Evolutionary conservation across 345 rosid genomes (phyloP).

Genomic region (Brassica juncea): DNA sequence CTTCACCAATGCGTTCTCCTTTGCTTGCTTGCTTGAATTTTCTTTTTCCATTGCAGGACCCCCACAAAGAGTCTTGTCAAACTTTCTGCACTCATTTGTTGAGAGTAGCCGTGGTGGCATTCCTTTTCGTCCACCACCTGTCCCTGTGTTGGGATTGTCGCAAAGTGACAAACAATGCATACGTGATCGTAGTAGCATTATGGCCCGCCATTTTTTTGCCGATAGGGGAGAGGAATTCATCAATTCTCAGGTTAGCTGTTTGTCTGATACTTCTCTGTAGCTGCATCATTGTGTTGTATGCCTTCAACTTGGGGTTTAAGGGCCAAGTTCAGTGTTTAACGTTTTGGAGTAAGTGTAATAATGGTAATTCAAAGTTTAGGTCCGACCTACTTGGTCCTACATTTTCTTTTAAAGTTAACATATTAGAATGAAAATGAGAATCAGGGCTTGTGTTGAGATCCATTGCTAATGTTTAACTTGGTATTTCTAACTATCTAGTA

Average conservation of each 20-base stretch:
- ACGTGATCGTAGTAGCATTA: constrained; percentile 98
- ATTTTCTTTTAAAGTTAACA: background rate
- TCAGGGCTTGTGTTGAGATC: constrained; percentile 13
- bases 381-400: constrained; percentile 6
- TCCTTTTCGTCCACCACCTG: constrained; percentile 82
- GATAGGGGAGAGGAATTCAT: constrained; percentile 91
- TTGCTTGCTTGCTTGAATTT: constrained; percentile 30
- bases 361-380: background rate
- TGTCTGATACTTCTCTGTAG: background rate
- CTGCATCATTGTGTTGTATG: constrained; percentile 18
- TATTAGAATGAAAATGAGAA: constrained; percentile 9
- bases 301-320: background rate
- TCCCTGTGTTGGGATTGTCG: constrained; percentile 85
- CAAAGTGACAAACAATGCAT: constrained; percentile 93
- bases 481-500: background rate
- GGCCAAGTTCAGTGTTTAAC: constrained; percentile 2
- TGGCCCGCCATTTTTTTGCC: constrained; percentile 94
- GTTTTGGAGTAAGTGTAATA: constrained; percentile 2
- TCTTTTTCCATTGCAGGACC: constrained; percentile 57
- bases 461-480: constrained; percentile 6
- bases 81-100: constrained; percentile 88
- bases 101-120: constrained; percentile 81
- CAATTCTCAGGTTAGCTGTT: constrained; percentile 69
- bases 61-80: constrained; percentile 89
- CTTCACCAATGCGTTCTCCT: background rate